Conservation (phyloP, 257 asterid species). For the Nicotiana noctiflora region DNA sequence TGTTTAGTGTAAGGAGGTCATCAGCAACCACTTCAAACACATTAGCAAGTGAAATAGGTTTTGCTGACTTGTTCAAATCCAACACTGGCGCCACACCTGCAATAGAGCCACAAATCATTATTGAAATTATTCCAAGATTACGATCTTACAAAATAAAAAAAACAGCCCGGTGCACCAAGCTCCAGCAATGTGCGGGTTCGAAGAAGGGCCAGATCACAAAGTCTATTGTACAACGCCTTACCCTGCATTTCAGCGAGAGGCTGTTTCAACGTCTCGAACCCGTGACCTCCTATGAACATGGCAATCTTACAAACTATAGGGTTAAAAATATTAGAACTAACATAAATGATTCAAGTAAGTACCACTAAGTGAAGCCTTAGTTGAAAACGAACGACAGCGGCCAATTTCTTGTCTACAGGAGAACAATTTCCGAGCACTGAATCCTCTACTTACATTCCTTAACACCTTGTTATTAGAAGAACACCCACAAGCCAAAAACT, state of each 20-base stretch:
- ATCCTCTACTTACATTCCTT: conserved; percentile 42
- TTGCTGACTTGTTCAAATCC: conserved; percentile 40
- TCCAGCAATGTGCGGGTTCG: too few species aligned
- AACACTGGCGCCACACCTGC: conserved; percentile 47
- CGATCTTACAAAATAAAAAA: too few species aligned
- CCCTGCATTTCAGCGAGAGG: too few species aligned
- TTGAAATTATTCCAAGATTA: neutral
- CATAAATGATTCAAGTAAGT: conserved; percentile 4
- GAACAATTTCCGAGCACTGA: conserved; percentile 33
- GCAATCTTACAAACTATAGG: neutral
- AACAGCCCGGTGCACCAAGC: too few species aligned
- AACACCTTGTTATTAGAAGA: conserved; percentile 52
- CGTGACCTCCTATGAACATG: too few species aligned
- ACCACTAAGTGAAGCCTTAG: conserved; percentile 65
- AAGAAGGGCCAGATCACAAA: too few species aligned
- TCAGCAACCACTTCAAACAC: conserved; percentile 82
- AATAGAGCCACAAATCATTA: conserved; percentile 12
- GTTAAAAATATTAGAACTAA: neutral
- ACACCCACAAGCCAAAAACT: conserved; percentile 59
- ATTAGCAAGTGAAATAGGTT: conserved; percentile 38
- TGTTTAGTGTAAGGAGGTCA: conserved; percentile 64
- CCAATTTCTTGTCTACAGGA: conserved; percentile 49
- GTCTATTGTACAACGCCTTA: too few species aligned
- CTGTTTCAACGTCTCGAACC: too few species aligned
- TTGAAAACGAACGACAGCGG: conserved; percentile 51